Evolutionary conservation across 164 flowering plant genomes (phyloP).

Genomic region (Berberis thunbergii): DNA sequence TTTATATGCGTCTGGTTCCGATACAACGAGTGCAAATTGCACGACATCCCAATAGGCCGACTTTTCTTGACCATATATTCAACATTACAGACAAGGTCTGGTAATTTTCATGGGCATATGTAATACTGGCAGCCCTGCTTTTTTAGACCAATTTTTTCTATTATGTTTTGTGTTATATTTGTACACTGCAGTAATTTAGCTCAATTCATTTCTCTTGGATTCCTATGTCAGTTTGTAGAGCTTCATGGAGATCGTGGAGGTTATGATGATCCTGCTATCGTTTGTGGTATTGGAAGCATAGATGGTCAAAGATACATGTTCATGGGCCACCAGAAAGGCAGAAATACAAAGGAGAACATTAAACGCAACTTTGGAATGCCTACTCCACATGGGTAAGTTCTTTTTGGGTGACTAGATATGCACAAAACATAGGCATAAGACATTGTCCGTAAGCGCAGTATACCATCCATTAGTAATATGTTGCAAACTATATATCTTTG

Average conservation of each 20-base stretch:
- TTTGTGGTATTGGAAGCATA: slow-evolving; percentile 81
- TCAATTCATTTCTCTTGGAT: background rate
- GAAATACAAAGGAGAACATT: slow-evolving; percentile 92
- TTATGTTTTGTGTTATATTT: background rate
- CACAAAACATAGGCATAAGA: background rate
- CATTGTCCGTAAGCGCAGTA: no score
- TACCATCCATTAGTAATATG: no score
- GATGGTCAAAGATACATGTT: slow-evolving; percentile 81
- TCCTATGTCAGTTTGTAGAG: slow-evolving; percentile 68
- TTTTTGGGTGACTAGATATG: slow-evolving; percentile 1
- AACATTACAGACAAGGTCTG: slow-evolving; percentile 88
- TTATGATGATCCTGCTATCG: slow-evolving; percentile 96
- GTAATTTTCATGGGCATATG: background rate
- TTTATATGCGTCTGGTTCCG: slow-evolving; percentile 76
- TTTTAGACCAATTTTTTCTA: background rate
- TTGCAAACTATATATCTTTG: background rate
- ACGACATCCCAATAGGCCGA: slow-evolving; percentile 93
- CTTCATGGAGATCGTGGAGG: slow-evolving; percentile 98
- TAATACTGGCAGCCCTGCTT: background rate
- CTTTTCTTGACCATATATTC: slow-evolving; percentile 86
- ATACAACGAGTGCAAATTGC: slow-evolving; percentile 89
- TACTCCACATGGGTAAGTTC: slow-evolving; percentile 93
- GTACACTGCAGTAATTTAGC: background rate
- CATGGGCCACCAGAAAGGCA: slow-evolving; percentile 96
- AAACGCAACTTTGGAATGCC: slow-evolving; percentile 99